Base-by-base conservation (phyloP, 805 yeast species). In the Wickerhamomyces rabaulensis region DNA sequence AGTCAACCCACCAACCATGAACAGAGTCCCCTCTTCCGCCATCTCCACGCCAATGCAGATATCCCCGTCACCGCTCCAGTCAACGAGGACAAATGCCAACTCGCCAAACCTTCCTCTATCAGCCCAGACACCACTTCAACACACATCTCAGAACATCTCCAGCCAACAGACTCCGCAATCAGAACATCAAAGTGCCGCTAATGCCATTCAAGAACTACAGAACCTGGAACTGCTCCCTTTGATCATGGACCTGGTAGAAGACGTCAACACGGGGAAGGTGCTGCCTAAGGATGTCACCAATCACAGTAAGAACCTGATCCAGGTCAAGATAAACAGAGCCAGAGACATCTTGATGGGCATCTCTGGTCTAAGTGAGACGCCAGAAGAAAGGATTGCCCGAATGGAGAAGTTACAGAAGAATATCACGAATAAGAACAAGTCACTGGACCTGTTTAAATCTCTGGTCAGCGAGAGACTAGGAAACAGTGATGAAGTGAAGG, bases 341-440 rank as follows among this genome's bases (percentile, higher is more conserved):
- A 62, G 69, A 40, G 64, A 55, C 43, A 52, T 63, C 9, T 53
- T 75, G n/a, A 19, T 20, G 25, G 66, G 66, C 46, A 65, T 75
- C 10, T 76, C 74, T 40, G 80, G 77, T 1, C 61, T 74, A 40
- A 62, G 70, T 31, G 76, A 73, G 49, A 64, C 74, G 1, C 66
- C 70, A 15, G 73, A 67, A 38, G 67, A 63, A 16, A 52, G 73
- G 37, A 53, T 66, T 36, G 48, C 47, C 22, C 58, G 62, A 31
- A 67, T 74, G 41, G 66, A 61, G 38, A 55, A 54, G n/a, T 54
- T 72, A 45, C 59, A 58, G 31, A 57, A 52, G 27, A 58, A 70
- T 40, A 71, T 65, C 9, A 51, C 51, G 2, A 48, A 45, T 25
- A 68, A 69, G 42, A 55, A 52, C 43, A 52, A 42, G 17, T 53